phyloP scores from a whole-genome alignment of 345 rosid species.

The Gossypium stocksii region DNA sequence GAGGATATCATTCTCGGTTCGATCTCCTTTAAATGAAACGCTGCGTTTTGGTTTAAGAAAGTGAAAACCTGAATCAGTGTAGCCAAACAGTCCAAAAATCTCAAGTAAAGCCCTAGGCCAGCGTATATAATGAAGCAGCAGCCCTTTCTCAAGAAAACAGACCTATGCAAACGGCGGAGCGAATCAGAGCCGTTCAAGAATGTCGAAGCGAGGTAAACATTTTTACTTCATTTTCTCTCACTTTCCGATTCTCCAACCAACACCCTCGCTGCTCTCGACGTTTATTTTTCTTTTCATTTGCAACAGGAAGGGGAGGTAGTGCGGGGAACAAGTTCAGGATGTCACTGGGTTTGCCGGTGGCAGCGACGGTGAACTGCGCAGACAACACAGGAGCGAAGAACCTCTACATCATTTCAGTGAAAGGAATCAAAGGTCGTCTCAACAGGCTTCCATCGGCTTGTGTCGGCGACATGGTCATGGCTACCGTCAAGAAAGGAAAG shows the following conservation, averaged over 20 bases:
- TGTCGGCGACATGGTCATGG: conserved; percentile 98
- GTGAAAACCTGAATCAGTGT: not conserved
- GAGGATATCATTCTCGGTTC: not conserved
- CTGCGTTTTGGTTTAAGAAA: not conserved
- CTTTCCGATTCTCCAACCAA: not conserved
- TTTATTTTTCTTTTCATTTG: not conserved
- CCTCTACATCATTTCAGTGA: conserved; percentile 89
- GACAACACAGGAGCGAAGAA: conserved; percentile 78
- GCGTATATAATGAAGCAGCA: not conserved
- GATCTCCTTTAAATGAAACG: conserved; percentile 1
- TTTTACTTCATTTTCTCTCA: not conserved
- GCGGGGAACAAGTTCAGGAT: conserved; percentile 79
- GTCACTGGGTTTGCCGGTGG: conserved; percentile 82
- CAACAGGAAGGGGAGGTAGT: conserved; percentile 59
- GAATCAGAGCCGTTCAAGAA: conserved; percentile 14
- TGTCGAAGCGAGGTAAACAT: conserved; percentile 41
- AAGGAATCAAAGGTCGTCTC: conserved; percentile 87
- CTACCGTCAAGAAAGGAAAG: conserved; percentile 95
- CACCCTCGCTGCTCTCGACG: not conserved
- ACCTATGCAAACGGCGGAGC: not conserved
- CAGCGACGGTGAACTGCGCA: conserved; percentile 71
- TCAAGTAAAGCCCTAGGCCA: too few relatives aligned
- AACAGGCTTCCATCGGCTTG: conserved; percentile 91
- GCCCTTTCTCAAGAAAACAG: not conserved
- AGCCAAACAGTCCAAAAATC: too few relatives aligned